Evolutionary conservation across 2,329 filamentous ascomycete genomes (phyloP), one percentile per base, ranked within the genome.

Genomic region (Byssothecium circinans): DNA sequence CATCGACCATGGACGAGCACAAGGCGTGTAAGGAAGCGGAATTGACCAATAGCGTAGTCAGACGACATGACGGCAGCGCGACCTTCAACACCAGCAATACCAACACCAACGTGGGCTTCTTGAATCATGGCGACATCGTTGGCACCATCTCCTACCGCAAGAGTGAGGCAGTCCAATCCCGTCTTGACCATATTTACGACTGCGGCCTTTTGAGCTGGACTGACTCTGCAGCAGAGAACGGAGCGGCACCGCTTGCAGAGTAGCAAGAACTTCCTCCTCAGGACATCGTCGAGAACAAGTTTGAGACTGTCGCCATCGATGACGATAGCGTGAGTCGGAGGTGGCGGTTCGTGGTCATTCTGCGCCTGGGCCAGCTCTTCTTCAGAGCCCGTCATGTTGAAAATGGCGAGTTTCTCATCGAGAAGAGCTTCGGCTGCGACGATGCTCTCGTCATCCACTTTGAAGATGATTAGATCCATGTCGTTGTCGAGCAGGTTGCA

Each of bases 241-340:
- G 94, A 91, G 69, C 89, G 91, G 80, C 95, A 99, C 71, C 95
- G 89, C 74, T 97, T 97, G 80, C 95, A 97, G 35, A 99, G 81
- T 23, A 99, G 77, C 47, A 99, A 74, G 72, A 99, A 99, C 71
- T 92, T 95, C 68, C 96, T 91, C 75, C 88, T 91, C 46, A 97
- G 70, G 8, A 80, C 76, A 27, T 95, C 89, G 52, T 91, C 81
- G 19, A 99, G 81, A 52, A 94, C 90, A 71, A 94, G 83, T 61
- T 92, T 89, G 45, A 99, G 81, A 0, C 91, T 91, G 65, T 96
- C 95, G 37, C 94, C 94, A 62, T 99, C 94, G 60, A 99, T 91
- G 54, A 99, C 86, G 34, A 99, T 80, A 35, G 91, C 94, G 70
- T 99, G 92, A 0, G 91, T 97, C 2, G 90, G 82, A 19, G 82